These are phyloP conservation scores for Achaetomium macrosporum DNA, from an alignment of 2,329 filamentous ascomycete genomes.

Conservation along the genomic window DNA sequence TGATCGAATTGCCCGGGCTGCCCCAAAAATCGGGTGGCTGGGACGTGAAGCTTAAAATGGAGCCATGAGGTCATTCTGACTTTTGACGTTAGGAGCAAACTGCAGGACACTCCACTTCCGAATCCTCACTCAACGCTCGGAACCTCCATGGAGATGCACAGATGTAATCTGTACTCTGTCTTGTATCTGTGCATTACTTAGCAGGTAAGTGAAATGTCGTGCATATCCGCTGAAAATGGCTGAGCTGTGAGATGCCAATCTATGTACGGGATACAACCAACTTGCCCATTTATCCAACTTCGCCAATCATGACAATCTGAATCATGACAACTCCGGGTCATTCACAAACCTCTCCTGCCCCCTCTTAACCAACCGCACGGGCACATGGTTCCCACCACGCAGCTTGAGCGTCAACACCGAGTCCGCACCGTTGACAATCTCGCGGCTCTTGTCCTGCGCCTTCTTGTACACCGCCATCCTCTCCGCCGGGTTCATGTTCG, in stretches of 20 bases:
- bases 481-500: slow-evolving; percentile 40
- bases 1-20: too few species aligned
- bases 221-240: too few species aligned
- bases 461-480: slow-evolving; percentile 52
- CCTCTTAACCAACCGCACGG: slow-evolving; percentile 61
- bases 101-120: not conserved
- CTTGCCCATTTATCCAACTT: not conserved
- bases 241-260: too few species aligned
- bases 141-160: too few species aligned
- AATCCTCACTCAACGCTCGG: not conserved
- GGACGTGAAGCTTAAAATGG: not conserved
- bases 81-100: slow-evolving; percentile 6
- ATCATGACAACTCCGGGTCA: slow-evolving; percentile 29
- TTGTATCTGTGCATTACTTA: too few species aligned
- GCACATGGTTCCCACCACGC: slow-evolving; percentile 52
- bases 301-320: not conserved
- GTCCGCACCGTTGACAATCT: slow-evolving; percentile 48
- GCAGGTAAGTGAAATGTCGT: too few species aligned
- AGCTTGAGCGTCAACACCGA: slow-evolving; percentile 70
- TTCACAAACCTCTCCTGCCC: slow-evolving; percentile 63
- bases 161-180: too few species aligned
- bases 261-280: not conserved
- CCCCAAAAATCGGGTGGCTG: slow-evolving; percentile 17
- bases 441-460: slow-evolving; percentile 50
- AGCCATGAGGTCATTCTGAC: slow-evolving; percentile 12